phyloP scores from a whole-genome alignment of 1,284 basidiomycete genomes.

The Papiliotrema nemorosa region DNA sequence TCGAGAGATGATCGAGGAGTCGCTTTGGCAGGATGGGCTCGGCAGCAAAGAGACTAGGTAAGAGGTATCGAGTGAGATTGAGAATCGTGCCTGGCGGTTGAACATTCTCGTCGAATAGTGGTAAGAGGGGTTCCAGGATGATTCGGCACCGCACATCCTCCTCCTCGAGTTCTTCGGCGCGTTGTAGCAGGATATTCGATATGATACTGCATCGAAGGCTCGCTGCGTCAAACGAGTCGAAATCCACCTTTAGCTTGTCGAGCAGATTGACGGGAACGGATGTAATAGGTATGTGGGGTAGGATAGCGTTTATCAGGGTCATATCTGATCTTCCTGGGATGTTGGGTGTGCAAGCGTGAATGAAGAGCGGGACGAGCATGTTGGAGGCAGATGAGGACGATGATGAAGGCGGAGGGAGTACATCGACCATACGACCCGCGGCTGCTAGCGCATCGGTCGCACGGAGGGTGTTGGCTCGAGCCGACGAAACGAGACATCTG shows the following conservation, averaged over 20 bases:
- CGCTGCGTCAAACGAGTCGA: conserved; percentile 20
- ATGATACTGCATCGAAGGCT: conserved; percentile 25
- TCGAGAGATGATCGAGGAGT: conserved; percentile 14
- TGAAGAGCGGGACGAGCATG: conserved; percentile 30
- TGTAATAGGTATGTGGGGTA: conserved; percentile 18
- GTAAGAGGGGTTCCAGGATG: conserved; percentile 20
- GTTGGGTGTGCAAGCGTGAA: conserved; percentile 7
- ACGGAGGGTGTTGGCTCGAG: conserved; percentile 23
- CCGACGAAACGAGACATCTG: too few species aligned
- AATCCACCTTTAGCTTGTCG: conserved; percentile 18
- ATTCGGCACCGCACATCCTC: neutral
- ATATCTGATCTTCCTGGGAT: conserved; percentile 18
- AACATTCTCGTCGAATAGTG: conserved; percentile 16
- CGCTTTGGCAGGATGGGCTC: conserved; percentile 6
- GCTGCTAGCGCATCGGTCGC: conserved; percentile 24
- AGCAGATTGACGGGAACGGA: conserved; percentile 18
- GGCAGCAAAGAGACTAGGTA: conserved; percentile 27
- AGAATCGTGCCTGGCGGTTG: conserved; percentile 11
- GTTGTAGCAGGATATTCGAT: neutral
- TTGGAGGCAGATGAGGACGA: neutral
- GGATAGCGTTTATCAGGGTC: conserved; percentile 17
- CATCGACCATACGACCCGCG: conserved; percentile 1
- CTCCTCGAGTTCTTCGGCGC: neutral
- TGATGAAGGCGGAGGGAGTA: conserved; percentile 6
- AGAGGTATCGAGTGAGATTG: conserved; percentile 31